A percentile compares a stretch with the other conserved stretches of the same genome.
Evolutionary conservation across 768 basidiomycete genomes (phyloP).

Genomic region (Chlorophyllum brunneum): DNA sequence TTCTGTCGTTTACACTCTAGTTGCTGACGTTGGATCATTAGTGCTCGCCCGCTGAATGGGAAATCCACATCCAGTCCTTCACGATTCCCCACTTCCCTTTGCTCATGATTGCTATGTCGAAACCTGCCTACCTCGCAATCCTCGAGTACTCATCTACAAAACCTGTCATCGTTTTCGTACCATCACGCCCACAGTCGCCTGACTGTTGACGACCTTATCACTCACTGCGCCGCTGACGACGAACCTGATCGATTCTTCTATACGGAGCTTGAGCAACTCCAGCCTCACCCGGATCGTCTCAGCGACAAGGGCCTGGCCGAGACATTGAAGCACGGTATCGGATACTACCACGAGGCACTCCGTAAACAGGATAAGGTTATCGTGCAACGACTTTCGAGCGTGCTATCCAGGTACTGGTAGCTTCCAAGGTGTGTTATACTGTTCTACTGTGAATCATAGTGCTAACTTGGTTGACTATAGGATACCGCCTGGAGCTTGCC

Average conservation of each 20-base stretch:
- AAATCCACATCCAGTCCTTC: constrained; percentile 96
- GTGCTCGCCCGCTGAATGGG: constrained; percentile 94
- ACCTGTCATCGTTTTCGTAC: constrained; percentile 91
- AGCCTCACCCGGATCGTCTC: constrained; percentile 74
- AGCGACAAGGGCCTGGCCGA: constrained; percentile 73
- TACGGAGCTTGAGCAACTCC: constrained; percentile 71
- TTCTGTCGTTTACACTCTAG: background rate
- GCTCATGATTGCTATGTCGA: constrained; percentile 98
- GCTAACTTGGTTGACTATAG: no score
- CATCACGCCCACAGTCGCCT: constrained; percentile 91
- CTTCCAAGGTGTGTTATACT: constrained; percentile 68
- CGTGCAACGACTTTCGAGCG: constrained; percentile 91
- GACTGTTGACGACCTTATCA: constrained; percentile 87
- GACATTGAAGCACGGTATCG: constrained; percentile 84
- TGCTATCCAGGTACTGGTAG: constrained; percentile 91
- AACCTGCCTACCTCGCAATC: constrained; percentile 93
- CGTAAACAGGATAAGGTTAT: constrained; percentile 91
- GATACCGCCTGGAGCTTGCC: constrained; percentile 97
- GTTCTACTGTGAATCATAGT: no score
- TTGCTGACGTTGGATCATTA: constrained; percentile 24
- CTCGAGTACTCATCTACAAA: constrained; percentile 81
- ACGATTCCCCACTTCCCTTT: constrained; percentile 97
- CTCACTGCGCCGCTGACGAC: constrained; percentile 86
- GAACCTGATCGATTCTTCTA: constrained; percentile 86
- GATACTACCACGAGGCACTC: constrained; percentile 93